Percentiles rank a stretch among this genome's conserved stretches.
Evolutionary conservation across 441 rosid species (phyloP).

Genomic region (Iberis amara): DNA sequence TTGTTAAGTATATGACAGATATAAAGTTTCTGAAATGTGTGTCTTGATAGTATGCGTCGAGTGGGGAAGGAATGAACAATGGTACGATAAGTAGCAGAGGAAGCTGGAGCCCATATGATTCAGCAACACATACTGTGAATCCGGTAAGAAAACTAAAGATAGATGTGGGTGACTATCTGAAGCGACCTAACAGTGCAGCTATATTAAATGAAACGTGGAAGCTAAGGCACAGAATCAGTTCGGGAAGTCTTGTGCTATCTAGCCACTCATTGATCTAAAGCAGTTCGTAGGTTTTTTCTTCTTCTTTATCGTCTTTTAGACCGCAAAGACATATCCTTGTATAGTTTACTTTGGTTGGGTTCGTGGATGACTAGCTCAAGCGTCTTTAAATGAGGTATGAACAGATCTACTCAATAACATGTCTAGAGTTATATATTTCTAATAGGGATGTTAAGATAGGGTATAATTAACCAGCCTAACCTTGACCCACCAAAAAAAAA

Average conservation of each 20-base stretch:
- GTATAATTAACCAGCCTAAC: no score
- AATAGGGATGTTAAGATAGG: no score
- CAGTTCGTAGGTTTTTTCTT: constrained; percentile 5
- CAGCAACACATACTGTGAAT: constrained; percentile 32
- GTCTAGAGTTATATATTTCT: no score
- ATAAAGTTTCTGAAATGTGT: not conserved
- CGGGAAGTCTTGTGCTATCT: constrained; percentile 64
- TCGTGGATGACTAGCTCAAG: not conserved
- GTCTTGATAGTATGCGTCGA: constrained; percentile 36
- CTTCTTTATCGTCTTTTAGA: not conserved
- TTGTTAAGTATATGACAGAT: no score
- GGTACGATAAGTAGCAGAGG: constrained; percentile 63
- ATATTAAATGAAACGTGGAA: constrained; percentile 56
- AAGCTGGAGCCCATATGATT: constrained; percentile 62
- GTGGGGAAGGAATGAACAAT: constrained; percentile 35
- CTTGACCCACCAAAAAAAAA: no score
- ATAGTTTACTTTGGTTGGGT: not conserved
- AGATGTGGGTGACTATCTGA: constrained; percentile 62
- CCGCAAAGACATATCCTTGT: not conserved
- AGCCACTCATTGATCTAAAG: constrained; percentile 34
- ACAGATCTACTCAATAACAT: no score
- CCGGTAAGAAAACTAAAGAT: constrained; percentile 28
- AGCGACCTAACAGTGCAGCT: constrained; percentile 44
- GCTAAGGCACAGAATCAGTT: constrained; percentile 57
- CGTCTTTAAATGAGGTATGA: not conserved